Percentiles rank a stretch among this genome's conserved stretches.
Evolutionary conservation across 768 basidiomycete genomes (phyloP).

Genomic region (Termitomyces titanicus): DNA sequence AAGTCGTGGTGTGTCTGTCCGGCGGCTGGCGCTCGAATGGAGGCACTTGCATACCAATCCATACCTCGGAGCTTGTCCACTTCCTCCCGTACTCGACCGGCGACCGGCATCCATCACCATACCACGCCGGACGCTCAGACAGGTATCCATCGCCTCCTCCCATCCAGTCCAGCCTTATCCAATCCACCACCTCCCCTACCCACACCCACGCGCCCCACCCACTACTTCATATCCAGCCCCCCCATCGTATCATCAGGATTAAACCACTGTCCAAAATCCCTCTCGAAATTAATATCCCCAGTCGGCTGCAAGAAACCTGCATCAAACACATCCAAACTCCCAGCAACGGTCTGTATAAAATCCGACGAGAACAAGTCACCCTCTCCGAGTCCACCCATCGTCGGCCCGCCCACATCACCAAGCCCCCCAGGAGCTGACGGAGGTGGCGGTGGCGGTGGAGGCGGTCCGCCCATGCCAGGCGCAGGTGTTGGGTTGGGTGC

Average conservation of each 20-base stretch:
- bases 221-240: constrained; percentile 21
- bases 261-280: constrained; percentile 78
- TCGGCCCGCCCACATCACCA: constrained; percentile 8
- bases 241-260: constrained; percentile 45
- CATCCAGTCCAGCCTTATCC: background rate
- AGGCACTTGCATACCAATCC: background rate
- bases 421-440: constrained; percentile 14
- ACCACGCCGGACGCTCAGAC: background rate
- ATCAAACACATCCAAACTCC: constrained; percentile 40
- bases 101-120: background rate
- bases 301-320: constrained; percentile 38
- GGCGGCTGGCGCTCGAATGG: background rate
- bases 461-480: constrained; percentile 13
- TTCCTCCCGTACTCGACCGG: background rate
- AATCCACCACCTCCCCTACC: background rate
- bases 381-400: constrained; percentile 3
- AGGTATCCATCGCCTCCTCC: too few species aligned
- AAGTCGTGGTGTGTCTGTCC: background rate
- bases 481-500: background rate
- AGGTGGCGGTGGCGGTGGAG: constrained; percentile 22
- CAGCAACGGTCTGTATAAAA: constrained; percentile 42
- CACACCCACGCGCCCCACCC: background rate
- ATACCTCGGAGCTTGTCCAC: background rate
- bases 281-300: constrained; percentile 60
- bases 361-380: constrained; percentile 29